Evolutionary conservation across 441 rosid species (phyloP).

Genomic region (Adansonia madagascariensis): DNA sequence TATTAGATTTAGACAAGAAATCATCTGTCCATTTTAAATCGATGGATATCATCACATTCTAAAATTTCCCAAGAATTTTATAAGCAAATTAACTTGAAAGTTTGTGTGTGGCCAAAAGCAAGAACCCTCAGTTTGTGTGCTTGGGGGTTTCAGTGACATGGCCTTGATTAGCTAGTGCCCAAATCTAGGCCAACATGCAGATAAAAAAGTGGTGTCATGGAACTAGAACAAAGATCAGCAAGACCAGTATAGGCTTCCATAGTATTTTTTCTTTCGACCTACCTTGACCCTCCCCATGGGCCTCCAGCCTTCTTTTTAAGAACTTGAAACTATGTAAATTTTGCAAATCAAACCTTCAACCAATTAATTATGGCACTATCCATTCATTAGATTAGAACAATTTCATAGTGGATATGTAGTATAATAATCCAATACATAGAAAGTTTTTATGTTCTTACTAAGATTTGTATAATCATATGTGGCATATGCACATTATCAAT

Average conservation of each 20-base stretch:
- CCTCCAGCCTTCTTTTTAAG: not conserved
- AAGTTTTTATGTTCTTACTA: not conserved
- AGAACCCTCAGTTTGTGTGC: not conserved
- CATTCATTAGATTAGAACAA: not conserved
- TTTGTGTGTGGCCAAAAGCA: not conserved
- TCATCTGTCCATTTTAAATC: not conserved
- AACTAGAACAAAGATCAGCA: too few species aligned
- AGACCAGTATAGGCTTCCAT: too few species aligned
- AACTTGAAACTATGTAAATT: not conserved
- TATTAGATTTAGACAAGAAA: conserved; percentile 7
- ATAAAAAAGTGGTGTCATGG: not conserved
- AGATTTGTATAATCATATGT: not conserved
- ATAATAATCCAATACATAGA: not conserved
- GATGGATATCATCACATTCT: too few species aligned
- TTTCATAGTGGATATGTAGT: not conserved
- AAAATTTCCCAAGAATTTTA: not conserved
- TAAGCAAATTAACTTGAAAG: not conserved
- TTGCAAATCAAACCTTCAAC: not conserved
- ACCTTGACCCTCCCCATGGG: not conserved
- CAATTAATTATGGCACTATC: not conserved
- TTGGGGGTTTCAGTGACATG: conserved; percentile 1
- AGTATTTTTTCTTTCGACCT: not conserved
- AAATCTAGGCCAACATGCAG: not conserved
- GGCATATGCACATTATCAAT: not conserved
- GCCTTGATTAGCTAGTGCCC: conserved; percentile 2